Base-by-base conservation (phyloP, 1,139 yeast species). In the Suhomyces maxii region DNA sequence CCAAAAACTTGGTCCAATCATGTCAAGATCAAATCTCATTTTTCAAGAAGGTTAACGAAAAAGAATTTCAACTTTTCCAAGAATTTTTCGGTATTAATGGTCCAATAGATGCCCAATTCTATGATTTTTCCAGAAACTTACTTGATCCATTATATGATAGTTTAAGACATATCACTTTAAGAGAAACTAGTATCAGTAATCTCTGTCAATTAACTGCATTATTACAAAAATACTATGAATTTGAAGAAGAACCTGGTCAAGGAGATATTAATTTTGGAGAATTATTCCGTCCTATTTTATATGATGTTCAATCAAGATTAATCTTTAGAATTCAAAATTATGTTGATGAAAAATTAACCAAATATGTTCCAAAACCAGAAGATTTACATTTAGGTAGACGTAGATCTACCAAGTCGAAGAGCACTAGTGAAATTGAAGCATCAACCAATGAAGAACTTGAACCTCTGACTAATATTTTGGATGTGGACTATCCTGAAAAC, bases 71-170 rank as follows among this genome's bases (percentile, higher is more conserved):
- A 1, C 61, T 89, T 18, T 89, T 86, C 60, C 66, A 67, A 37
- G 67, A 68, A 42, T 77, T 84, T 45, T 89, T 87, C 59, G 50
- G 51, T 11, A 35, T 39, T 5, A 40, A 43, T 35, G 42, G 30
- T 32, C 23, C 42, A 41, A 60, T 74, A 8, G 58, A 58, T 11
- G 60, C 60, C 7, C 70, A 68, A 25, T 66, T 83, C 45, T 71
- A 76, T 51, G 67, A 69, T 10, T 89, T 89, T 81, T 77, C 87
- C 48, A 78, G 76, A 38, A 75, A 72, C 30, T 57, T 87, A 6
- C 71, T 89, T 37, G 96, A 89, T 39, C 95, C 96, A 0, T 68
- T 91, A 26, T 86, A 89, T 58, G 95, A 88, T 54, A 65, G 74
- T 2, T 64, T 89, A 31, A 74, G 97, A 49, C 79, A 83, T 47